Conservation (phyloP, 73 alveolate genomes). For the Strombidium stylifer region DNA sequence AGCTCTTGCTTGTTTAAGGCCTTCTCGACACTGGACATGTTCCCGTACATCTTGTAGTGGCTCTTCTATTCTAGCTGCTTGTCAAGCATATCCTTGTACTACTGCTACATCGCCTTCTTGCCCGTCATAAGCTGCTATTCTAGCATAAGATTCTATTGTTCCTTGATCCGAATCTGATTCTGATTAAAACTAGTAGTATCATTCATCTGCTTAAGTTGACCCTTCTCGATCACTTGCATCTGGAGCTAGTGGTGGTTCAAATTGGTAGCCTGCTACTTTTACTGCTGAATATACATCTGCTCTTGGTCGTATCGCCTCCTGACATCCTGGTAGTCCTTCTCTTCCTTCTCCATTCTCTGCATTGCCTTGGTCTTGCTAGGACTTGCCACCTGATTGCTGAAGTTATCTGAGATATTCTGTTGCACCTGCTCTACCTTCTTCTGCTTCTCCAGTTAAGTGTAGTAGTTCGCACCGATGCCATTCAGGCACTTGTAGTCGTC, state of each 20-base stretch:
- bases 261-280: background rate
- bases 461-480: too few relatives aligned
- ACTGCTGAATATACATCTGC: background rate
- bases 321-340: slow-evolving; percentile 13
- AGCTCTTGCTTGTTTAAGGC: slow-evolving; percentile 49
- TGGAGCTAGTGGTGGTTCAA: background rate
- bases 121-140: slow-evolving; percentile 3
- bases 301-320: background rate
- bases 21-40: slow-evolving; percentile 59
- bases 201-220: background rate
- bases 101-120: slow-evolving; percentile 13
- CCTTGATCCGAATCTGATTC: slow-evolving; percentile 10
- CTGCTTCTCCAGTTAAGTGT: too few relatives aligned
- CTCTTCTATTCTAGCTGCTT: slow-evolving; percentile 36
- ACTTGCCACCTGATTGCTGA: background rate
- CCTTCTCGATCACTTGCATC: slow-evolving; percentile 2
- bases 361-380: slow-evolving; percentile 4
- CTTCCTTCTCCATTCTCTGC: background rate
- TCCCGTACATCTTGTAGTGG: slow-evolving; percentile 35
- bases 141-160: slow-evolving; percentile 5
- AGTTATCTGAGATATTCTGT: background rate
- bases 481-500: too few relatives aligned
- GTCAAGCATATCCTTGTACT: slow-evolving; percentile 54
- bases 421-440: slow-evolving; percentile 8
- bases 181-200: slow-evolving; percentile 1